phyloP scores from a whole-genome alignment of 139 green algal species.

The Gonium pectorale region DNA sequence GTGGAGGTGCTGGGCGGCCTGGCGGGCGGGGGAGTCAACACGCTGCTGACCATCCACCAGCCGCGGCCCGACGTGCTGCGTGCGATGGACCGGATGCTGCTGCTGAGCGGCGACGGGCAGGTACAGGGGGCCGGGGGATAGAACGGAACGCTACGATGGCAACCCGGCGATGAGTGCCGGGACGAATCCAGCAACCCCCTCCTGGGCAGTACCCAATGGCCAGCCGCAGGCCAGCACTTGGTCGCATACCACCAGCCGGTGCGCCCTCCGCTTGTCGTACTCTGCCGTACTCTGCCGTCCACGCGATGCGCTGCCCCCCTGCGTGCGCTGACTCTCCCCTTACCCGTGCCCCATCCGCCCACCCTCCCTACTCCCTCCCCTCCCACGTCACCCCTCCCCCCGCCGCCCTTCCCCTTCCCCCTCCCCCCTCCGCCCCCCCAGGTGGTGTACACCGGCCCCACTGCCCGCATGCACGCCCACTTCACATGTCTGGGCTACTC shows the following conservation, averaged over 20 bases:
- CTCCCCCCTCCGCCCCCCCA: conserved; percentile 3
- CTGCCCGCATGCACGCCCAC: conserved; percentile 49
- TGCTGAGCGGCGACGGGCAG: conserved; percentile 67
- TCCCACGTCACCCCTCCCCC: neutral
- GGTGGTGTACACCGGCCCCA: conserved; percentile 69
- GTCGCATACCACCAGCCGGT: too few relatives aligned
- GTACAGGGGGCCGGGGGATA: conserved; percentile 10
- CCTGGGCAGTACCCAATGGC: too few relatives aligned
- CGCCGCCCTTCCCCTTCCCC: too few relatives aligned
- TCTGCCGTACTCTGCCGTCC: too few relatives aligned
- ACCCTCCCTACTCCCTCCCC: too few relatives aligned
- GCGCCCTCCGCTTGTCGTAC: too few relatives aligned
- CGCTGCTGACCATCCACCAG: conserved; percentile 80
- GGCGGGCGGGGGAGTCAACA: conserved; percentile 60
- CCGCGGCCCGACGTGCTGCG: conserved; percentile 75
- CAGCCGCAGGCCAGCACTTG: too few relatives aligned
- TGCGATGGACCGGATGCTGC: conserved; percentile 70
- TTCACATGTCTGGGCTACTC: conserved; percentile 61
- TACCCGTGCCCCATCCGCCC: too few relatives aligned
- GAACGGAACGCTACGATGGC: neutral
- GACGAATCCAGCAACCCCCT: too few relatives aligned
- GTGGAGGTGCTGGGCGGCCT: conserved; percentile 74
- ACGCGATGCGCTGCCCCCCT: too few relatives aligned
- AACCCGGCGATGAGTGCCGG: neutral
- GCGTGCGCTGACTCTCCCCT: too few relatives aligned